Conservation (phyloP, 108 stramenopile genomes). For the Skeletonema marinoi region DNA sequence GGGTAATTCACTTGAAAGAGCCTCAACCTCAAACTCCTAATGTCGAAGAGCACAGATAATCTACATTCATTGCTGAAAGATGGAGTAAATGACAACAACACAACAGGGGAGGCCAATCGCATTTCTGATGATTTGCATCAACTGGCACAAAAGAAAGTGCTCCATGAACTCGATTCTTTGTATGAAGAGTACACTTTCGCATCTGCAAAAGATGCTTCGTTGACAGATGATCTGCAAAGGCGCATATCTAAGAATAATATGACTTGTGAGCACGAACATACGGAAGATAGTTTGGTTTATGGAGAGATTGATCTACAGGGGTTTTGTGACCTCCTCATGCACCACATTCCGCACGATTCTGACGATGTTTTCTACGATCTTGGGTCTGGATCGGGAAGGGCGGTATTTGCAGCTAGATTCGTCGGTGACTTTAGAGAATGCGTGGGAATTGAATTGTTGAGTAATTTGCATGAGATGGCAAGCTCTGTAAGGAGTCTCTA, state of each 20-base stretch:
- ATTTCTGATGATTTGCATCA: background rate
- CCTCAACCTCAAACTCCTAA: no score
- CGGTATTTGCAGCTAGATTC: conserved; percentile 58
- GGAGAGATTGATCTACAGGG: background rate
- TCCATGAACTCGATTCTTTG: background rate
- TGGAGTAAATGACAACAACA: background rate
- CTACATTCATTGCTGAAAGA: background rate
- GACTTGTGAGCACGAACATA: background rate
- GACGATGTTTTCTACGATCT: conserved; percentile 63
- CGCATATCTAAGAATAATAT: background rate
- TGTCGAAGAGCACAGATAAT: background rate
- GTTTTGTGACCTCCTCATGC: background rate
- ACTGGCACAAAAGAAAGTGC: background rate
- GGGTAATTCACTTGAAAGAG: no score
- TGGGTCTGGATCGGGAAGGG: conserved; percentile 62
- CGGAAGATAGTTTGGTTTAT: background rate
- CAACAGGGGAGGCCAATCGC: background rate
- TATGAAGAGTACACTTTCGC: conserved; percentile 2
- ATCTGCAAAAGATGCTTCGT: background rate
- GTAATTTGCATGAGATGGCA: conserved; percentile 36
- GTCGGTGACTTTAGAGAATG: conserved; percentile 60
- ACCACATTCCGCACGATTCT: background rate
- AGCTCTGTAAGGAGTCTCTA: background rate
- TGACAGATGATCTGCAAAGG: background rate
- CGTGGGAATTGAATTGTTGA: conserved; percentile 63